Conservation (phyloP, 305 asterid species). For the Solanum hybrid region DNA sequence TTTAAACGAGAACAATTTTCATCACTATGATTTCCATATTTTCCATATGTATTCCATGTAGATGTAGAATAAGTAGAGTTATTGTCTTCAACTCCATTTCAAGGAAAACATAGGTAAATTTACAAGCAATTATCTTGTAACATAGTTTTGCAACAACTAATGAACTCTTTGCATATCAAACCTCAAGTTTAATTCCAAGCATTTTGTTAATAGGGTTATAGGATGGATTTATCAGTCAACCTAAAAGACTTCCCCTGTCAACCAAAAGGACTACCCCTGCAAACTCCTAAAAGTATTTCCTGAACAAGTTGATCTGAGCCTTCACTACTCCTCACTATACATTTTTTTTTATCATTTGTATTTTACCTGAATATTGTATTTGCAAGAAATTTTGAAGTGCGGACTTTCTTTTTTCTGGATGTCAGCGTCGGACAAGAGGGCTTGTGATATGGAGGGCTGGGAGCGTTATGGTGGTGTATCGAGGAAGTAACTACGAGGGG, state of each 20-base stretch:
- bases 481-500: constrained; percentile 87
- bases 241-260: background rate
- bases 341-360: background rate
- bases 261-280: background rate
- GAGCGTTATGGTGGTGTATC: constrained; percentile 90
- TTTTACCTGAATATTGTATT: background rate
- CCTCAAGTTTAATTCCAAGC: background rate
- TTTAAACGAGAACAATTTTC: background rate
- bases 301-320: background rate
- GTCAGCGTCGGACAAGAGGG: constrained; percentile 94
- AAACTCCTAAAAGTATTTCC: background rate
- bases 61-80: background rate
- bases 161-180: background rate
- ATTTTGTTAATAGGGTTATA: background rate
- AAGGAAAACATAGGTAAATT: background rate
- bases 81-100: background rate
- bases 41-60: background rate
- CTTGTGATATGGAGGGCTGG: constrained; percentile 97
- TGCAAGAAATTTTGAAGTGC: background rate
- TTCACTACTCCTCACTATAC: background rate
- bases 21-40: background rate
- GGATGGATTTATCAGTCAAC: background rate
- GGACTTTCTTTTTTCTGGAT: constrained; percentile 11
- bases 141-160: background rate
- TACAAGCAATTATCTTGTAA: background rate